Conservation (phyloP, 106 monocot genomes). For the Chionographis japonica region DNA sequence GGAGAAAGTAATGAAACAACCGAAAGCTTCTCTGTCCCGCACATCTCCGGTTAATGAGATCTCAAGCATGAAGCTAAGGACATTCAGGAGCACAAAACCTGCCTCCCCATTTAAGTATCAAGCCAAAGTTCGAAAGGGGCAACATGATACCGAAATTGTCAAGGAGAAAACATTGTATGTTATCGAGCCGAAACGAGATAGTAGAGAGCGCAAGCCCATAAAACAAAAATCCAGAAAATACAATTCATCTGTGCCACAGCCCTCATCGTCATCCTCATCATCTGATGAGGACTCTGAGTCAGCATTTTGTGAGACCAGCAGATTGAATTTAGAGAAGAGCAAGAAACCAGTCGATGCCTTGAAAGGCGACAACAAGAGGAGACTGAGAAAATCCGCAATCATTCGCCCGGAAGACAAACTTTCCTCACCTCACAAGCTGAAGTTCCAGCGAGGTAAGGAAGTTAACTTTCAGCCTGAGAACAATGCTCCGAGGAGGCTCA, state of each 20-base stretch:
- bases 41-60: slow-evolving; percentile 4
- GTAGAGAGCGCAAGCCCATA: neutral
- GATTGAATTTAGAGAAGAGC: neutral
- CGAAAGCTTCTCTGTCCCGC: slow-evolving; percentile 1
- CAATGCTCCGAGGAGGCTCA: slow-evolving; percentile 28
- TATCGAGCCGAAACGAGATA: slow-evolving; percentile 21
- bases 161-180: slow-evolving; percentile 46
- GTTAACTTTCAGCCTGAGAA: slow-evolving; percentile 27
- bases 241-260: slow-evolving; percentile 5
- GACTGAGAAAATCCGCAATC: slow-evolving; percentile 10
- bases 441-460: slow-evolving; percentile 44
- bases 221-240: slow-evolving; percentile 9
- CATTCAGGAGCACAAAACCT: slow-evolving; percentile 7
- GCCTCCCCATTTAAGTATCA: slow-evolving; percentile 14
- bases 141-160: slow-evolving; percentile 10
- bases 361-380: slow-evolving; percentile 10
- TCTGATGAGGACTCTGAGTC: slow-evolving; percentile 7
- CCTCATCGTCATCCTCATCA: slow-evolving; percentile 3
- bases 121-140: slow-evolving; percentile 9
- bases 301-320: too few relatives aligned
- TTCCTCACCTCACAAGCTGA: slow-evolving; percentile 30
- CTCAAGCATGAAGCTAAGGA: slow-evolving; percentile 12
- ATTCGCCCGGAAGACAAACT: slow-evolving; percentile 9
- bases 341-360: neutral
- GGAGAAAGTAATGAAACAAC: slow-evolving; percentile 6